These are phyloP conservation scores for Ogataea populi-albae DNA, from an alignment of 805 yeast species.

Conservation along the genomic window DNA sequence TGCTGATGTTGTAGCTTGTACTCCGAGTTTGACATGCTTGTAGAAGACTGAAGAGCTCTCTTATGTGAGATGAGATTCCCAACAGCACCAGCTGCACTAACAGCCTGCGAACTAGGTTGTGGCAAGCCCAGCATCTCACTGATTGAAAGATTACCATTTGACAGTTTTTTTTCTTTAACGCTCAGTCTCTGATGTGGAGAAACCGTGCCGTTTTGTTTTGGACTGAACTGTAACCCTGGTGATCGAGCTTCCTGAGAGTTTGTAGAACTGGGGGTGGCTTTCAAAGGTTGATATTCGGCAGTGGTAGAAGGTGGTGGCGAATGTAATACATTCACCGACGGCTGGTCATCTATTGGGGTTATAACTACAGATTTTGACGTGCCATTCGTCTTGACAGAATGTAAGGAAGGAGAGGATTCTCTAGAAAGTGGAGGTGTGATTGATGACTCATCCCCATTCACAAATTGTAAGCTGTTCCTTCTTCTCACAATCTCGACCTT, in stretches of 20 bases:
- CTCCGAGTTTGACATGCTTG: conserved; percentile 14
- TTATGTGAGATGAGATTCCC: conserved; percentile 32
- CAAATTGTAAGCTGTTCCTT: conserved; percentile 28
- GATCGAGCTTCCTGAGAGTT: not conserved
- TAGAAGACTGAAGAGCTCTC: conserved; percentile 23
- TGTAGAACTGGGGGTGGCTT: conserved; percentile 1
- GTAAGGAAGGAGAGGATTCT: conserved; percentile 22
- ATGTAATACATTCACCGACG: conserved; percentile 5
- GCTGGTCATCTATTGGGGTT: conserved; percentile 4
- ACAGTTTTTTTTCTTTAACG: conserved; percentile 8
- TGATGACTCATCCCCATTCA: conserved; percentile 21
- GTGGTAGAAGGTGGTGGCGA: conserved; percentile 20
- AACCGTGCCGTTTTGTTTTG: no score
- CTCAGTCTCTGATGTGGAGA: no score
- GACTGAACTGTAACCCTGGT: not conserved
- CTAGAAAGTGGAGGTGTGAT: conserved; percentile 24
- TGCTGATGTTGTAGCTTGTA: conserved; percentile 28
- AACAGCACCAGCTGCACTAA: conserved; percentile 36
- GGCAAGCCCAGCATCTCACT: conserved; percentile 29
- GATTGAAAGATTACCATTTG: conserved; percentile 25
- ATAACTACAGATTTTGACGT: conserved; percentile 18
- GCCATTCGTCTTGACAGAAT: conserved; percentile 17
- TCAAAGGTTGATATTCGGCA: conserved; percentile 7
- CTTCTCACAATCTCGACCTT: conserved; percentile 33
- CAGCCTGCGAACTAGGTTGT: conserved; percentile 33